Evolutionary conservation across 495 filamentous ascomycete species (phyloP), one percentile per base, ranked within the genome.

Genomic region (Amorphotheca resinae): DNA sequence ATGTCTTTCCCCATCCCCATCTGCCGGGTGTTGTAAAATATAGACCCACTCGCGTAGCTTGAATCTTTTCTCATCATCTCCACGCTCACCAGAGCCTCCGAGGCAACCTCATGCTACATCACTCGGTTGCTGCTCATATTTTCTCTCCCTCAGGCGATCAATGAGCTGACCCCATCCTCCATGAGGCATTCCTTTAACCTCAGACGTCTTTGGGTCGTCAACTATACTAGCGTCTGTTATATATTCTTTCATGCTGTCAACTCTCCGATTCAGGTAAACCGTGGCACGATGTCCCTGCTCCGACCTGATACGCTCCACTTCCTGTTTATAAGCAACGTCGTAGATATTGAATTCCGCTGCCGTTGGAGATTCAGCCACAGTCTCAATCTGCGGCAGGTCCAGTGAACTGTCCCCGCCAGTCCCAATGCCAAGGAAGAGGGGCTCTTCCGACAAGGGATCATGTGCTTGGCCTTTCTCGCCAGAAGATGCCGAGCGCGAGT

Each of bases 311-410:
- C 81, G 74, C 41, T 82, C 73, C 9, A 93, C 72, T 65, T 94
- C 85, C 37, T 77, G 66, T 31, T 81, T 73, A 52, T 93, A 96
- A 3, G 89, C 89, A 0, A 70, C 76, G 49, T 93, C 86, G 56
- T 93, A 95, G 33, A 95, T 78, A 50, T 88, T 77, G 48, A 84
- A 81, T 33, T 89, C 84, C 4, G 80, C 80, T 6, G 76, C 79
- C 1, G 76, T 75, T 7, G 87, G 88, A 7, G 82, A 87, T 54
- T 95, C 87, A 41, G 82, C 82, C 31, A 95, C 77, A 14, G 80
- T 39, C n/a, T 70, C 44, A 3, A 54, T 53, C 55, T 44, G 22
- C 48, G 54, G 23, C 35, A 53, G 30, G 33, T 51, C 39, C 62
- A 67, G 22, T 28, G 11, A 28, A 11, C 11, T 11, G 5, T 64